These are phyloP conservation scores for Dioszegia crocea DNA, from an alignment of 768 basidiomycete species.

Conservation along the genomic window DNA sequence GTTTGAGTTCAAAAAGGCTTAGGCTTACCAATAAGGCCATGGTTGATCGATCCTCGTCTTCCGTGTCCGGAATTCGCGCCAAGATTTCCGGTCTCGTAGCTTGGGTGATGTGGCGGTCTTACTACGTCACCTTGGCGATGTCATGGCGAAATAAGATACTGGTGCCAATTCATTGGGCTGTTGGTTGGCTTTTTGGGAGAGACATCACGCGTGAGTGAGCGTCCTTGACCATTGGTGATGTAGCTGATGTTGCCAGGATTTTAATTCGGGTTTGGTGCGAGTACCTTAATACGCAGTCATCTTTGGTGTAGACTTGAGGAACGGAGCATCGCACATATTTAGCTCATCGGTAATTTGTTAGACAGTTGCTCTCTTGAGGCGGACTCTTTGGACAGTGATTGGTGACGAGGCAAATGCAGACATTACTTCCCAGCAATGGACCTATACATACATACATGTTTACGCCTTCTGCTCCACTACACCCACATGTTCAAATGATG, in stretches of 20 bases:
- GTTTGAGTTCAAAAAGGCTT: neutral
- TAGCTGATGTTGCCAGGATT: neutral
- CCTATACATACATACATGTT: neutral
- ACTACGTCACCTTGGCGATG: conserved; percentile 22
- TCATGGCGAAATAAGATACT: conserved; percentile 30
- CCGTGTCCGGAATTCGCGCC: neutral
- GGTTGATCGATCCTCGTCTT: conserved; percentile 16
- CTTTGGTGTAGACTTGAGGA: no score
- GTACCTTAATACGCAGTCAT: no score
- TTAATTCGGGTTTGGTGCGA: neutral
- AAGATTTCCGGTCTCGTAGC: conserved; percentile 10
- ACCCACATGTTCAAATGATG: conserved; percentile 44
- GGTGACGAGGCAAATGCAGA: no score
- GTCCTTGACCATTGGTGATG: no score
- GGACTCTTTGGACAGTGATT: no score
- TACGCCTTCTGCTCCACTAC: conserved; percentile 8
- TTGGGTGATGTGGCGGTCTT: conserved; percentile 28
- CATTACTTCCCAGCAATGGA: no score
- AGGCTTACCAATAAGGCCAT: conserved; percentile 10
- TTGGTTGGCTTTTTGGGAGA: conserved; percentile 22
- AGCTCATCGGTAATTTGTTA: no score
- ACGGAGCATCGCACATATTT: no score
- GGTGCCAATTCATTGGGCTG: conserved; percentile 22
- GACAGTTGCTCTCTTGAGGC: no score
- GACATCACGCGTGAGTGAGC: conserved; percentile 19